phyloP scores from a whole-genome alignment of 2,329 filamentous ascomycete genomes.

The Volutella citrinella region DNA sequence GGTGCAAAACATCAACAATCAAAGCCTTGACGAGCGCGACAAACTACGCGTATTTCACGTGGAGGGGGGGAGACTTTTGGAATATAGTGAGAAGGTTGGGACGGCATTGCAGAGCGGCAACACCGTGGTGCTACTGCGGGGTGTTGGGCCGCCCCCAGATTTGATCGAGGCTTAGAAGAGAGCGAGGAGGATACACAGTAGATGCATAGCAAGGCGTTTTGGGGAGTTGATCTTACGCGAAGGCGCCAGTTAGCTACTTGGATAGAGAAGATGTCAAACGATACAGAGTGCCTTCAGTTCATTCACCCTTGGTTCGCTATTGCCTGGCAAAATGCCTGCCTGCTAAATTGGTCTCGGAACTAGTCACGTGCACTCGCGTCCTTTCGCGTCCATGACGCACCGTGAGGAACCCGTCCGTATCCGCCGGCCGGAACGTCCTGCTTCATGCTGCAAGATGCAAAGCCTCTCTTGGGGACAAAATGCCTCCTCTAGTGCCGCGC shows the following conservation, averaged over 20 bases:
- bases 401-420: too few relatives aligned
- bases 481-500: constrained; percentile 67
- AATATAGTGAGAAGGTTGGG: constrained; percentile 85
- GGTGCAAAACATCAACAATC: constrained; percentile 81
- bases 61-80: constrained; percentile 80
- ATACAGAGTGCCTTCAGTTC: too few relatives aligned
- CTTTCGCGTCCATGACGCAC: constrained; percentile 4
- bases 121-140: constrained; percentile 83
- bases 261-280: not conserved
- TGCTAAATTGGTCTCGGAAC: not conserved
- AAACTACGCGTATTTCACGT: constrained; percentile 89
- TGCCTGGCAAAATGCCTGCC: too few relatives aligned
- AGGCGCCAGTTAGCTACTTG: not conserved
- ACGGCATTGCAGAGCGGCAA: constrained; percentile 73
- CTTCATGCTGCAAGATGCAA: not conserved
- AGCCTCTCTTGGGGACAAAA: constrained; percentile 29
- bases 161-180: constrained; percentile 51
- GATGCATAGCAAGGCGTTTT: constrained; percentile 2
- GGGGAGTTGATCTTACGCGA: not conserved
- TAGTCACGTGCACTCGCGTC: constrained; percentile 5
- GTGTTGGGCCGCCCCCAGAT: constrained; percentile 76
- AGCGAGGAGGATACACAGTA: not conserved
- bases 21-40: constrained; percentile 70
- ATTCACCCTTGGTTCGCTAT: too few relatives aligned
- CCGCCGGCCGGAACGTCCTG: too few relatives aligned